These are phyloP conservation scores for Venturia oleaginea DNA, from an alignment of 2,329 filamentous ascomycete species.

Conservation along the genomic window DNA sequence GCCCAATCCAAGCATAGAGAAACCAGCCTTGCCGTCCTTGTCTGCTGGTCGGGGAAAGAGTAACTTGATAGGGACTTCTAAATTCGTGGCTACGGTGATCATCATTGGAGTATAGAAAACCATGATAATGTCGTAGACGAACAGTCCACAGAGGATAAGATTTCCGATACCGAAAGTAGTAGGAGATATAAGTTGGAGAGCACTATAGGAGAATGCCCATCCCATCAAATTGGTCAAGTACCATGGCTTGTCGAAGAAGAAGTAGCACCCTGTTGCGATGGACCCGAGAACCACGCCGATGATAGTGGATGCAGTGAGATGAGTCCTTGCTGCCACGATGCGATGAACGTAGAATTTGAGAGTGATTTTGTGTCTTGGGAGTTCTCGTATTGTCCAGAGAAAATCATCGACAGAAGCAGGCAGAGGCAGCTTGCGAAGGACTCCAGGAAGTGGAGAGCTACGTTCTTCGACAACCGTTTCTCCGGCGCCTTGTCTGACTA, in stretches of 20 bases:
- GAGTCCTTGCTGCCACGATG: slow-evolving; percentile 39
- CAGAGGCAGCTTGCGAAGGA: slow-evolving; percentile 39
- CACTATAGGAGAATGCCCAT: slow-evolving; percentile 76
- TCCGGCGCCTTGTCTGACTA: slow-evolving; percentile 23
- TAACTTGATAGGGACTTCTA: slow-evolving; percentile 91
- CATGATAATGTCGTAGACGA: slow-evolving; percentile 92
- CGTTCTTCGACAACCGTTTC: slow-evolving; percentile 15
- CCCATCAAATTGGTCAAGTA: slow-evolving; percentile 80
- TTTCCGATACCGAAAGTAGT: slow-evolving; percentile 79
- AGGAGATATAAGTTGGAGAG: slow-evolving; percentile 75
- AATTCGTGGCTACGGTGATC: slow-evolving; percentile 75
- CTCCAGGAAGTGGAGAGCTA: slow-evolving; percentile 43
- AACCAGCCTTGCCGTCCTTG: slow-evolving; percentile 29
- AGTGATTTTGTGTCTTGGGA: slow-evolving; percentile 42
- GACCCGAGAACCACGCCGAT: slow-evolving; percentile 48
- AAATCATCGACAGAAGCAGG: slow-evolving; percentile 24
- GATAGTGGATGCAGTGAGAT: slow-evolving; percentile 45
- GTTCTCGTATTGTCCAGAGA: slow-evolving; percentile 42
- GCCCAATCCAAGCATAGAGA: slow-evolving; percentile 82
- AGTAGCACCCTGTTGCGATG: slow-evolving; percentile 54
- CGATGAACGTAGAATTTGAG: slow-evolving; percentile 48
- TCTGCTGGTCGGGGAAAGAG: slow-evolving; percentile 59
- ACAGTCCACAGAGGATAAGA: slow-evolving; percentile 67
- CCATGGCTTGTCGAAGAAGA: slow-evolving; percentile 51
- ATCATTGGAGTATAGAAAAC: slow-evolving; percentile 83